These are phyloP conservation scores for Dothideomycetidae sp. DNA, from an alignment of 2,329 filamentous ascomycete species.

Conservation along the genomic window DNA sequence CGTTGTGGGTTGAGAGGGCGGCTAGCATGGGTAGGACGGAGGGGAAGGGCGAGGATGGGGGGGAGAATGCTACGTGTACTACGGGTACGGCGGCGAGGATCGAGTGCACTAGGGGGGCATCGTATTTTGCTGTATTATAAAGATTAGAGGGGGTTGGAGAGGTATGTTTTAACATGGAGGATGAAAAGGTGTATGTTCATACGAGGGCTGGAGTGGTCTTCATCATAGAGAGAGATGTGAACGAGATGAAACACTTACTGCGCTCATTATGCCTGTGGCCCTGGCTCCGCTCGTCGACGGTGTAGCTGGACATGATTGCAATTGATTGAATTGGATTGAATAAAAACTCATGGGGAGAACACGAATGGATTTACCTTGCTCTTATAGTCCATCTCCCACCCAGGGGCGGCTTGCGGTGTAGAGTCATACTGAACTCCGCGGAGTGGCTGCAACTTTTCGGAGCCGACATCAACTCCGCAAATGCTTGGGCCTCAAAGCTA, in stretches of 20 bases:
- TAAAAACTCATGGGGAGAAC: no score
- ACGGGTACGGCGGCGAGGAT: constrained; percentile 64
- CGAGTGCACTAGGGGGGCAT: constrained; percentile 55
- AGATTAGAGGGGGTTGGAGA: constrained; percentile 1
- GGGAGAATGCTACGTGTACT: constrained; percentile 66
- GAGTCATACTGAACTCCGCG: no score
- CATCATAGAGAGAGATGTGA: not conserved
- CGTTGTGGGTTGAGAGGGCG: constrained; percentile 55
- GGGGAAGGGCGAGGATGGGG: constrained; percentile 45
- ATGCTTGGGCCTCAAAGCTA: no score
- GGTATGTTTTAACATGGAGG: constrained; percentile 1
- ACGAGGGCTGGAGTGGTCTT: not conserved
- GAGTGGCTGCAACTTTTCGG: no score
- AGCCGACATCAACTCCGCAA: no score
- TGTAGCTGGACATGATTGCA: constrained; percentile 2
- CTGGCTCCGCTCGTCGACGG: constrained; percentile 3
- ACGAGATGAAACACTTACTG: not conserved
- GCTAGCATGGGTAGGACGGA: constrained; percentile 75
- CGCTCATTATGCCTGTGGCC: constrained; percentile 2
- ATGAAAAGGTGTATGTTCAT: no score
- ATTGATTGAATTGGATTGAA: no score
- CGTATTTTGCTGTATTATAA: constrained; percentile 61
- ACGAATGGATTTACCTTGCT: no score
- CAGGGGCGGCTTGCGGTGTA: no score
- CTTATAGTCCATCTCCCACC: no score